These are phyloP conservation scores for Baffinella frigidus DNA, from an alignment of 208 protist genomes.

Conservation along the genomic window DNA sequence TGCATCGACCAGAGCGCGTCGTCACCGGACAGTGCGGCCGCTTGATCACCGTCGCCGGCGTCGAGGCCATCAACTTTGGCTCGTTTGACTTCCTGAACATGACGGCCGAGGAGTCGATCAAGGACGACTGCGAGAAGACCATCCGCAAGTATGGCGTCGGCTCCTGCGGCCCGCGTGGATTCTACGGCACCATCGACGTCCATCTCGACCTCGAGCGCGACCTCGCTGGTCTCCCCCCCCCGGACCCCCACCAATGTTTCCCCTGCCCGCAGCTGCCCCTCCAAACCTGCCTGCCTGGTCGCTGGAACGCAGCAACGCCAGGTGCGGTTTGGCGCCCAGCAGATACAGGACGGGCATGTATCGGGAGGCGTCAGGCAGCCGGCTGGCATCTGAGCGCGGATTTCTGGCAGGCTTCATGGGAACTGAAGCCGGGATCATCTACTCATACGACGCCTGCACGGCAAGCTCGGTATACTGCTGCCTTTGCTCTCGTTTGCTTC, in stretches of 20 bases:
- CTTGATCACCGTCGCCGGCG: neutral
- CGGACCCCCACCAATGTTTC: neutral
- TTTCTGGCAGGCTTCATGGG: neutral
- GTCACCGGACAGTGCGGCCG: neutral
- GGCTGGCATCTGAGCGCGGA: no score
- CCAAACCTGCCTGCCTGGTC: neutral
- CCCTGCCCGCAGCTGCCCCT: neutral
- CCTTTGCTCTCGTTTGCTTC: no score
- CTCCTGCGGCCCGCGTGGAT: conserved; percentile 33
- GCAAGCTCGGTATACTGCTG: neutral
- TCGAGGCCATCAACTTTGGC: conserved; percentile 6
- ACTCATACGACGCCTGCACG: conserved; percentile 17
- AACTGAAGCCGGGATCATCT: conserved; percentile 20
- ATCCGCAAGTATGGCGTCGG: conserved; percentile 45
- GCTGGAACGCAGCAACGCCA: neutral
- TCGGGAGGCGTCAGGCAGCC: no score
- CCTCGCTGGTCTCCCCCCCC: neutral
- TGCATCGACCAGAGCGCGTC: neutral
- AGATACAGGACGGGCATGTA: no score
- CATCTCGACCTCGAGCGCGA: conserved; percentile 11
- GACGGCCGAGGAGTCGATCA: conserved; percentile 18
- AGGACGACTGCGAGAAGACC: conserved; percentile 15
- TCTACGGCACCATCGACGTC: conserved; percentile 48
- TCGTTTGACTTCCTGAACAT: conserved; percentile 49
- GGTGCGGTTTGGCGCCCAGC: no score